These are phyloP conservation scores for Crucihimalaya himalaica DNA, from an alignment of 345 rosid species.

Conservation along the genomic window DNA sequence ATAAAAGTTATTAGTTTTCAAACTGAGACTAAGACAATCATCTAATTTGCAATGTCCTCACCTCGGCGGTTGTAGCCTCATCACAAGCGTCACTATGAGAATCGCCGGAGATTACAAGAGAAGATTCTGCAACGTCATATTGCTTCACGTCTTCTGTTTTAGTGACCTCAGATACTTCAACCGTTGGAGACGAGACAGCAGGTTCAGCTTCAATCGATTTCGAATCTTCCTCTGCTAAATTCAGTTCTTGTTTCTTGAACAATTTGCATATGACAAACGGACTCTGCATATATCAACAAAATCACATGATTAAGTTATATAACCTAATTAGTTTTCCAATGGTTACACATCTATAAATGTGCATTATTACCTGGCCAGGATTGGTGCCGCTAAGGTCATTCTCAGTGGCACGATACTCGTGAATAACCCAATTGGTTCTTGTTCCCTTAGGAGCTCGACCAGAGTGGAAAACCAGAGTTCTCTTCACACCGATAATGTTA, in stretches of 20 bases:
- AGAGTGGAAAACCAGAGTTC: slow-evolving; percentile 77
- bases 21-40: slow-evolving; percentile 4
- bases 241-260: slow-evolving; percentile 66
- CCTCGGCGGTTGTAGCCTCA: slow-evolving; percentile 40
- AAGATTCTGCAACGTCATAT: slow-evolving; percentile 20
- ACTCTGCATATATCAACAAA: slow-evolving; percentile 46
- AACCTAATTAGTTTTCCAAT: background rate
- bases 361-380: slow-evolving; percentile 75
- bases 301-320: slow-evolving; percentile 20
- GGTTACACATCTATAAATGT: background rate
- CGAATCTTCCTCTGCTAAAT: slow-evolving; percentile 30
- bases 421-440: slow-evolving; percentile 89
- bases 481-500: slow-evolving; percentile 77
- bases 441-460: slow-evolving; percentile 85
- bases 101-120: slow-evolving; percentile 20
- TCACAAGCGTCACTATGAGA: slow-evolving; percentile 29
- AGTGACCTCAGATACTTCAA: slow-evolving; percentile 31
- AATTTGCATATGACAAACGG: slow-evolving; percentile 66
- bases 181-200: slow-evolving; percentile 42
- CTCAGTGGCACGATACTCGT: slow-evolving; percentile 79
- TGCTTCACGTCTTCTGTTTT: slow-evolving; percentile 38
- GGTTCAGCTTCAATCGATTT: slow-evolving; percentile 48
- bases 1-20: slow-evolving; percentile 4
- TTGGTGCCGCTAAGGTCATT: slow-evolving; percentile 68
- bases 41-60: slow-evolving; percentile 30